Conservation (phyloP, 1,284 basidiomycete species). For the Peniophora sp. region DNA sequence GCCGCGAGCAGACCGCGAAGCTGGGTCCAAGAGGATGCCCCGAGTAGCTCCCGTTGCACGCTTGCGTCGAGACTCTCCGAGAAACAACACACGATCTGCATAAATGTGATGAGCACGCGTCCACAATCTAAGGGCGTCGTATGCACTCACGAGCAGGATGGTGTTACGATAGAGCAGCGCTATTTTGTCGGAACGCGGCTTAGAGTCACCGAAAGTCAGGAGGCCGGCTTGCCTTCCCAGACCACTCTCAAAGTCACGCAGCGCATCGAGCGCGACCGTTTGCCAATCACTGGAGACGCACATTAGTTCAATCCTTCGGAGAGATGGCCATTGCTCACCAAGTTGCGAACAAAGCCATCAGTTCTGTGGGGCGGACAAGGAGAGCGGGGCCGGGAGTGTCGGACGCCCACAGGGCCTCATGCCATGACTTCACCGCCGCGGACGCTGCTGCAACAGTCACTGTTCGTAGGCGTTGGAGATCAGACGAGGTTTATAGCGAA, state of each 20-base stretch:
- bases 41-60: neutral
- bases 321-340: no score
- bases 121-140: neutral
- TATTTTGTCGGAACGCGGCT: constrained; percentile 6
- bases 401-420: constrained; percentile 37
- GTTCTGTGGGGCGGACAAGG: constrained; percentile 18
- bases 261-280: constrained; percentile 11
- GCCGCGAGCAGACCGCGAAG: constrained; percentile 1
- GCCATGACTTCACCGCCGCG: constrained; percentile 37
- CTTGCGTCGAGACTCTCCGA: constrained; percentile 23
- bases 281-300: constrained; percentile 15
- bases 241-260: constrained; percentile 13
- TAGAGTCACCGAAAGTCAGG: constrained; percentile 4
- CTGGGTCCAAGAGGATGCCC: neutral
- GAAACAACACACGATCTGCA: constrained; percentile 36
- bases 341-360: constrained; percentile 14
- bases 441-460: constrained; percentile 13
- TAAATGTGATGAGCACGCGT: neutral
- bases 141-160: constrained; percentile 6
- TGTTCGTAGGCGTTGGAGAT: neutral
- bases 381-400: constrained; percentile 18
- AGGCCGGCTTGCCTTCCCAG: constrained; percentile 15
- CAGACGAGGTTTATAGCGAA: neutral
- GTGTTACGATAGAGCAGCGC: constrained; percentile 6
- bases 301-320: neutral